Conservation (phyloP, 2,329 filamentous ascomycete genomes). For the Mollisia scopiformis region DNA sequence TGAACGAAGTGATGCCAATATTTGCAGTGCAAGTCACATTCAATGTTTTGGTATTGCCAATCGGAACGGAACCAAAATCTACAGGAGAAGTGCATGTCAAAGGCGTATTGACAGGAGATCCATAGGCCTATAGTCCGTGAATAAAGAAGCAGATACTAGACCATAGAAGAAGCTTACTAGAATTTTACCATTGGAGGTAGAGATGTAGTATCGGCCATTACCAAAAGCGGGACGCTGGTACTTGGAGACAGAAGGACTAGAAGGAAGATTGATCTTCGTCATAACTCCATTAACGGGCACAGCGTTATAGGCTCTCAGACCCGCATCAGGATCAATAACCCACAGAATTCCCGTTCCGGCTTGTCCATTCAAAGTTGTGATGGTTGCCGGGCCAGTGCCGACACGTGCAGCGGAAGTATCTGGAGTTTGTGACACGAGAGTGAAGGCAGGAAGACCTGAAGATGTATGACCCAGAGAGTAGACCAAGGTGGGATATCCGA, state of each 20-base stretch:
- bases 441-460: constrained; percentile 32
- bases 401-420: constrained; percentile 32
- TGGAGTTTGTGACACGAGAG: constrained; percentile 33
- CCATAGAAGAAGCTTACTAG: constrained; percentile 11
- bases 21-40: constrained; percentile 36
- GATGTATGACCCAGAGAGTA: constrained; percentile 32
- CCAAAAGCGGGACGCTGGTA: constrained; percentile 41
- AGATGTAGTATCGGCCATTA: constrained; percentile 34
- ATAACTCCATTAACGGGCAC: constrained; percentile 37
- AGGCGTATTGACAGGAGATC: constrained; percentile 40
- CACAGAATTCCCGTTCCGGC: constrained; percentile 38
- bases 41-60: constrained; percentile 29
- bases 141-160: background rate
- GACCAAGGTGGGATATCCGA: constrained; percentile 33
- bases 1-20: constrained; percentile 36
- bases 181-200: constrained; percentile 28
- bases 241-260: constrained; percentile 35
- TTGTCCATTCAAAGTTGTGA: constrained; percentile 37
- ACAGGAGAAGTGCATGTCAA: constrained; percentile 39
- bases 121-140: constrained; percentile 17
- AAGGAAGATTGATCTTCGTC: constrained; percentile 35
- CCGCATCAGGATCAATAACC: constrained; percentile 37
- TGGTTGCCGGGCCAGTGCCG: constrained; percentile 38
- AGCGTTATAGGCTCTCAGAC: constrained; percentile 39
- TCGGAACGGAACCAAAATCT: constrained; percentile 38